phyloP scores from a whole-genome alignment of 257 asterid genomes.

The Ligustrum vulgare region DNA sequence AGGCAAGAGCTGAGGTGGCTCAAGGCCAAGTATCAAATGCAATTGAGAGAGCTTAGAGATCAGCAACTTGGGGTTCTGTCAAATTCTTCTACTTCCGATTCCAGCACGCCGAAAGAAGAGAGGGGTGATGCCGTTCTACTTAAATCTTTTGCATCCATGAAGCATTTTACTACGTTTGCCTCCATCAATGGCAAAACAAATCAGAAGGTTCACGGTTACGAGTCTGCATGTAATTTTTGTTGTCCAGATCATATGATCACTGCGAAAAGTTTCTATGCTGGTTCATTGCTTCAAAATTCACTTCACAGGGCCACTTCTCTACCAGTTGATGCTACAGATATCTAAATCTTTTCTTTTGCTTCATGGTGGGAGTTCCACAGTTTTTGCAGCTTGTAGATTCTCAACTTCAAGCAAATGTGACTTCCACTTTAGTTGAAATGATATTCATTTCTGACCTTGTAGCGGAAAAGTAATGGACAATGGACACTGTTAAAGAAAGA shows the following conservation, averaged over 20 bases:
- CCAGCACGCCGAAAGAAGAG: conserved; percentile 13
- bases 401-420: conserved; percentile 32
- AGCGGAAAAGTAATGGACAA: background rate
- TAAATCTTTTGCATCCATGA: conserved; percentile 21
- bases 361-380: conserved; percentile 15
- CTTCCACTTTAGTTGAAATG: conserved; percentile 22
- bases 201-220: conserved; percentile 34
- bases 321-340: conserved; percentile 70
- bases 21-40: conserved; percentile 63
- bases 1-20: conserved; percentile 63
- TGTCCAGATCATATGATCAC: conserved; percentile 58
- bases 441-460: conserved; percentile 33
- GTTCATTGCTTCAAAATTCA: conserved; percentile 46
- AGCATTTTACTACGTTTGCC: conserved; percentile 21
- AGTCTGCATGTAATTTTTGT: conserved; percentile 40
- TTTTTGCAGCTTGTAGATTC: conserved; percentile 31
- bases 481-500: conserved; percentile 11
- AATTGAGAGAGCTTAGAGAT: conserved; percentile 52
- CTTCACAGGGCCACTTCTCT: conserved; percentile 64
- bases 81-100: conserved; percentile 19
- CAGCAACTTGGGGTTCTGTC: conserved; percentile 36
- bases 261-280: conserved; percentile 49
- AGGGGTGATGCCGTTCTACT: conserved; percentile 20
- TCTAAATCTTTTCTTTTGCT: conserved; percentile 25
- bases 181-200: conserved; percentile 29